phyloP scores from a whole-genome alignment of 202 grass and related monocot species.

The Schoenoplectus tabernaemontani region DNA sequence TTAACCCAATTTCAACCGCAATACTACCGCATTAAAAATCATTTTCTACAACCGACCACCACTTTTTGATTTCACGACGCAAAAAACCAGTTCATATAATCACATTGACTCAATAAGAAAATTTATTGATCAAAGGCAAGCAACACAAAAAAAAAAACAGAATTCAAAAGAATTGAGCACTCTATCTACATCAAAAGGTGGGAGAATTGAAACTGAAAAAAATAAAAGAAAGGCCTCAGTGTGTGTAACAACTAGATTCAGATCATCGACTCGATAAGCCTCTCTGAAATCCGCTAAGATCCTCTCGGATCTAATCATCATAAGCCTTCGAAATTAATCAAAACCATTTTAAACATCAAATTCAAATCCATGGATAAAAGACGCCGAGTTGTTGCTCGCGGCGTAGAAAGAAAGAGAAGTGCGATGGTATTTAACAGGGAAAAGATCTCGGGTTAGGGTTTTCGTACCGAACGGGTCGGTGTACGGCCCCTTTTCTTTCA shows the following conservation, averaged over 20 bases:
- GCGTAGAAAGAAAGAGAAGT: neutral
- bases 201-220: too few relatives aligned
- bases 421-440: neutral
- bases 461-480: neutral
- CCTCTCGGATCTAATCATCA: constrained; percentile 34
- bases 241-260: constrained; percentile 47
- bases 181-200: too few relatives aligned
- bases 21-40: too few relatives aligned
- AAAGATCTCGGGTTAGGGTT: neutral
- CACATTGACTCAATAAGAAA: too few relatives aligned
- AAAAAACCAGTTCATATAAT: too few relatives aligned
- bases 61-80: too few relatives aligned
- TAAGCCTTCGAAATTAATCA: neutral
- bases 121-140: too few relatives aligned
- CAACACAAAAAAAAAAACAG: too few relatives aligned
- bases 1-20: too few relatives aligned
- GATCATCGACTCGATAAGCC: constrained; percentile 35
- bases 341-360: neutral
- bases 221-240: constrained; percentile 11
- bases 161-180: too few relatives aligned
- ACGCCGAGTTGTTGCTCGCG: neutral
- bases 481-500: too few relatives aligned
- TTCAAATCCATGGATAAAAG: neutral
- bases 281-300: constrained; percentile 63
- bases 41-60: too few relatives aligned